These are phyloP conservation scores for Sonneratia alba DNA, from an alignment of 345 rosid genomes.

Conservation along the genomic window DNA sequence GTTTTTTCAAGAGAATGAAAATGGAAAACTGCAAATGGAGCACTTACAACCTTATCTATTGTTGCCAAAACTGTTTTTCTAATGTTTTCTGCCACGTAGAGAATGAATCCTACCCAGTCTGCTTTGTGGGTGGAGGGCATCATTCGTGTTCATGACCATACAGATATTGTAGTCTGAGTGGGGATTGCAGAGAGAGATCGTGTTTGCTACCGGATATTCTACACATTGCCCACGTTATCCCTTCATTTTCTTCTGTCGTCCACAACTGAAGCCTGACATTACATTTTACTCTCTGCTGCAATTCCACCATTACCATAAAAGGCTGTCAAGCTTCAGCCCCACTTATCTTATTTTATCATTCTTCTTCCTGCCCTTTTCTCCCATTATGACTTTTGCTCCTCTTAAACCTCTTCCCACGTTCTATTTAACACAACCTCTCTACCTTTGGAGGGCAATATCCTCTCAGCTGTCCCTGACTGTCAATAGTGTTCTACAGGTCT, in stretches of 20 bases:
- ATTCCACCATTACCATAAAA: neutral
- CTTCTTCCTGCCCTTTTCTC: neutral
- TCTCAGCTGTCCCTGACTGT: neutral
- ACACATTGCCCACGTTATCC: neutral
- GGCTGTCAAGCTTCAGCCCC: conserved; percentile 2
- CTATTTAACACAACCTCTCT: neutral
- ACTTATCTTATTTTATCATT: conserved; percentile 4
- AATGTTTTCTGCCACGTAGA: too few species aligned
- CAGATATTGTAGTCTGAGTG: neutral
- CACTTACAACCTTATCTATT: neutral
- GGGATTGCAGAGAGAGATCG: neutral
- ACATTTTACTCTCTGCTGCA: neutral
- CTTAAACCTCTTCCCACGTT: neutral
- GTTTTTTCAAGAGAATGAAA: neutral
- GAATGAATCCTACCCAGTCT: neutral
- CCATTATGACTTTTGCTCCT: neutral
- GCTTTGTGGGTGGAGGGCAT: neutral
- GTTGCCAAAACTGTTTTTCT: neutral
- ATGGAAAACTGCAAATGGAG: neutral
- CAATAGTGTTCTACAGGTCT: neutral
- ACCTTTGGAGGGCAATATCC: neutral
- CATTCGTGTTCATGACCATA: neutral
- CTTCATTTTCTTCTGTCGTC: neutral
- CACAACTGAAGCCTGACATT: neutral
- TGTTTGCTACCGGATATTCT: neutral